A percentile compares a stretch with the other conserved stretches of the same genome.
Conservation (phyloP, 495 filamentous ascomycete species). For the Aspergillus panamensis region DNA sequence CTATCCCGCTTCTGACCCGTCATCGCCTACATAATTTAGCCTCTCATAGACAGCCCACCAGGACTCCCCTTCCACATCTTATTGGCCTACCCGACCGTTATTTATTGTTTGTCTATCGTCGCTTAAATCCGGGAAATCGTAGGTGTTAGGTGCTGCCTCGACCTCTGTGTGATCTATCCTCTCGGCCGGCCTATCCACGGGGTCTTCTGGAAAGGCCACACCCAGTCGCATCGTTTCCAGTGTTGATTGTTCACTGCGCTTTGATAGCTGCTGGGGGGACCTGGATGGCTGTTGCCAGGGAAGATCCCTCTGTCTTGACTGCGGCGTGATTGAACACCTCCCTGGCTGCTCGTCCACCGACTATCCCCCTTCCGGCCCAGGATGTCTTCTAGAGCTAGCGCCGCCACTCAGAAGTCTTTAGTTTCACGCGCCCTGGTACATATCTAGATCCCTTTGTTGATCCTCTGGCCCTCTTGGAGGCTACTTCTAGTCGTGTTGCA, state of each 20-base stretch:
- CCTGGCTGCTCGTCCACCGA: constrained; percentile 1
- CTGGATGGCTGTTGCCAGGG: constrained; percentile 4
- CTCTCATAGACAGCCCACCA: background rate
- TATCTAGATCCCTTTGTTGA: constrained; percentile 4
- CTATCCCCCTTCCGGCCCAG: constrained; percentile 14
- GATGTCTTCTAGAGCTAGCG: constrained; percentile 35
- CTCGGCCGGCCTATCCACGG: constrained; percentile 13
- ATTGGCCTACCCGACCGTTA: background rate
- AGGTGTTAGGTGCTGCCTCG: background rate
- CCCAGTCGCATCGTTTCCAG: background rate
- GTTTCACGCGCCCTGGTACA: constrained; percentile 32
- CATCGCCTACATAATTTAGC: background rate
- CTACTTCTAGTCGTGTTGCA: background rate
- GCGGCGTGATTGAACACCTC: background rate
- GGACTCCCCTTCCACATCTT: background rate
- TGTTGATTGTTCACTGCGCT: too few species aligned
- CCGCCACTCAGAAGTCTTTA: constrained; percentile 24
- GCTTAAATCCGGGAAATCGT: constrained; percentile 9
- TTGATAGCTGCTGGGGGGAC: too few species aligned
- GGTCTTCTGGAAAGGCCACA: constrained; percentile 14
- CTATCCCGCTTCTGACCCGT: constrained; percentile 5
- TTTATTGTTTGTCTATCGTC: background rate
- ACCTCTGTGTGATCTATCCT: constrained; percentile 18
- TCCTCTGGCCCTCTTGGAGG: background rate
- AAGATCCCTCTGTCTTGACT: background rate